Evolutionary conservation across 768 basidiomycete genomes (phyloP).

Genomic region (Myochromella boudieri): DNA sequence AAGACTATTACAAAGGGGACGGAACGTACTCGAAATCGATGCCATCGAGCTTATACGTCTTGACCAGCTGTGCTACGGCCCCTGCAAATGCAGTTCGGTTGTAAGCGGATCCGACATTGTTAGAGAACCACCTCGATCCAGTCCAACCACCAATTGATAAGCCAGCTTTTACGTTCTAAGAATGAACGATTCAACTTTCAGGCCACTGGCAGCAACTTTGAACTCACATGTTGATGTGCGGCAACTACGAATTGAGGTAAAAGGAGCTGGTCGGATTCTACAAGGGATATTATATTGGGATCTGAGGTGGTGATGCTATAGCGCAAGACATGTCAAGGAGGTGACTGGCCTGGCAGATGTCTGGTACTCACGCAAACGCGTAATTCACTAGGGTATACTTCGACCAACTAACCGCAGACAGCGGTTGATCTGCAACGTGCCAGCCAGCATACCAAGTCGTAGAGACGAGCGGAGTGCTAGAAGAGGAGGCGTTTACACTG

Average conservation of each 20-base stretch:
- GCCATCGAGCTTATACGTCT: constrained; percentile 54
- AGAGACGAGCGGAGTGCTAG: constrained; percentile 17
- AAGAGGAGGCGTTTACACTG: constrained; percentile 9
- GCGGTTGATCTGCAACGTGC: constrained; percentile 41
- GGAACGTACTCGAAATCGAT: constrained; percentile 64
- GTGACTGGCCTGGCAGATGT: constrained; percentile 3
- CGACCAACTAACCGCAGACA: constrained; percentile 45
- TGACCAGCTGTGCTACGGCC: constrained; percentile 48
- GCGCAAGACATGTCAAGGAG: constrained; percentile 1
- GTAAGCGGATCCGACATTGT: constrained; percentile 47
- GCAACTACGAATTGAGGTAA: constrained; percentile 55
- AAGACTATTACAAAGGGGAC: constrained; percentile 3
- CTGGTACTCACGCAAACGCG: constrained; percentile 55
- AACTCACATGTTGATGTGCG: constrained; percentile 39
- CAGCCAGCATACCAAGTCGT: constrained; percentile 51
- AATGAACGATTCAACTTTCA: not conserved
- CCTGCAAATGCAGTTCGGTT: constrained; percentile 62
- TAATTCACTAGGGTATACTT: constrained; percentile 58
- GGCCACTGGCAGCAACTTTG: constrained; percentile 27
- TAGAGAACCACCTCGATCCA: constrained; percentile 63
- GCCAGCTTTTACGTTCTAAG: constrained; percentile 53
- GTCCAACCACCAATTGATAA: constrained; percentile 71
- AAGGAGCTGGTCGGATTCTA: constrained; percentile 42
- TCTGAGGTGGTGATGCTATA: constrained; percentile 40
- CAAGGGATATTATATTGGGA: constrained; percentile 30